These are phyloP conservation scores for Dictyostelium brefeldianum DNA, from an alignment of 78 protist species.

Conservation along the genomic window DNA sequence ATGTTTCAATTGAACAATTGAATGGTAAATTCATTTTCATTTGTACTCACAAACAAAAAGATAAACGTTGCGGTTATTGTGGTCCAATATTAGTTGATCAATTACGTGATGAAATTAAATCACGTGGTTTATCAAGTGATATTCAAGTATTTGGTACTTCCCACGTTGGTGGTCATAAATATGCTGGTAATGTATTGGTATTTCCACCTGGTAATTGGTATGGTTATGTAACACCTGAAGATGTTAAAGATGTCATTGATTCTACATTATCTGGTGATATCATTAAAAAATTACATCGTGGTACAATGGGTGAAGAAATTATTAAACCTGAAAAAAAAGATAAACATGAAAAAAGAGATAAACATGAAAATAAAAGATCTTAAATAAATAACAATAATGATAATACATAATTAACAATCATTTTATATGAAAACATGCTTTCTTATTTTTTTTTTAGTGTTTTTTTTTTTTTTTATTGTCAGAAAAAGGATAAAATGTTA, in stretches of 20 bases:
- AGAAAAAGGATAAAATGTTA: too few relatives aligned
- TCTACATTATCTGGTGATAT: not conserved
- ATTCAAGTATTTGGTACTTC: slow-evolving; percentile 62
- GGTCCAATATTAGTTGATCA: slow-evolving; percentile 79
- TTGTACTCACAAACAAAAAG: slow-evolving; percentile 74
- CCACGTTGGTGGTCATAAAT: slow-evolving; percentile 84
- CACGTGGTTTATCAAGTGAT: slow-evolving; percentile 14
- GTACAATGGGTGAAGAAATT: slow-evolving; percentile 49
- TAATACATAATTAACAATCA: too few relatives aligned
- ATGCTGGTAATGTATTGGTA: slow-evolving; percentile 79
- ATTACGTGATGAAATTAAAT: slow-evolving; percentile 55
- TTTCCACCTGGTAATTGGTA: slow-evolving; percentile 85
- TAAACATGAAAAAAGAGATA: not conserved
- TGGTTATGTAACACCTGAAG: slow-evolving; percentile 75
- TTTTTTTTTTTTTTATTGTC: too few relatives aligned
- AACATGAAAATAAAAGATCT: too few relatives aligned
- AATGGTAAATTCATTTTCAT: slow-evolving; percentile 64
- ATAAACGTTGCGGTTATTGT: slow-evolving; percentile 84
- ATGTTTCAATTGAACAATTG: slow-evolving; percentile 12
- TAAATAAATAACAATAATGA: too few relatives aligned
- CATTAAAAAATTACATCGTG: slow-evolving; percentile 23
- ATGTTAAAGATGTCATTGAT: slow-evolving; percentile 50
- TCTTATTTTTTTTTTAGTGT: too few relatives aligned
- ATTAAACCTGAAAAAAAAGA: not conserved
- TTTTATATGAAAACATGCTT: too few relatives aligned